Evolutionary conservation across 352 stramenopile species (phyloP), one percentile per base, ranked within the genome.

Genomic region (Thalassiosira hispida): DNA sequence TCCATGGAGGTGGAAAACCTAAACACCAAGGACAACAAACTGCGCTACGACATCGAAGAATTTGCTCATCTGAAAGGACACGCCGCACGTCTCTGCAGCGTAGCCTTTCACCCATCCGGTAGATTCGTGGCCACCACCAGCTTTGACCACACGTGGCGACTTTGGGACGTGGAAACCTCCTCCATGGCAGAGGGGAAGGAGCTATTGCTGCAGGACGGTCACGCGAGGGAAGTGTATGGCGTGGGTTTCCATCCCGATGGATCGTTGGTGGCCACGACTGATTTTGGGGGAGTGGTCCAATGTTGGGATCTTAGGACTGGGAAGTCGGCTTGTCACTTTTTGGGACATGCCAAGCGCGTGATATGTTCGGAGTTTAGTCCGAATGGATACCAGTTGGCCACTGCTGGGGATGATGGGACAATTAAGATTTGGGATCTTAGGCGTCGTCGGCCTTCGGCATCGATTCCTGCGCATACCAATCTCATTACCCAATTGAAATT

Each of bases 111-210:
- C 87, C 96, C 97, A 2, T 85, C 92, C n/a, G 96, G 96, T 12
- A 77, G 94, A 44, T 96, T 95, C 74, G 86, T 99, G 4, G 96
- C 91, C 23, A 99, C 96, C 6, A 98, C 96, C 8, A 97, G 94
- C 80, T 98, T 98, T 77, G 97, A 99, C 83, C 94, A 98, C 72
- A 98, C 96, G 20, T 99, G 96, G 96, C 89, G 97, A n/a, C 89
- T 99, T 14, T 99, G 96, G 97, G 97, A 99, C 82, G 90, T 98
- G 12, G 93, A 97, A 33, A 97, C 94, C 0, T 92, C 90, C 6
- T 65, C 64, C 27, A 64, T 73, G 59, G 18, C 57, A 9, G 62
- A 74, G 47, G 90, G 94, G 44, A 95, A 97, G 69, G 81, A 98
- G 51, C 78, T 98, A 35, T 76, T 98, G 16, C 72, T 99, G 12